These are phyloP conservation scores for Crithidia expoeki DNA, from an alignment of 208 protist species.

Conservation along the genomic window DNA sequence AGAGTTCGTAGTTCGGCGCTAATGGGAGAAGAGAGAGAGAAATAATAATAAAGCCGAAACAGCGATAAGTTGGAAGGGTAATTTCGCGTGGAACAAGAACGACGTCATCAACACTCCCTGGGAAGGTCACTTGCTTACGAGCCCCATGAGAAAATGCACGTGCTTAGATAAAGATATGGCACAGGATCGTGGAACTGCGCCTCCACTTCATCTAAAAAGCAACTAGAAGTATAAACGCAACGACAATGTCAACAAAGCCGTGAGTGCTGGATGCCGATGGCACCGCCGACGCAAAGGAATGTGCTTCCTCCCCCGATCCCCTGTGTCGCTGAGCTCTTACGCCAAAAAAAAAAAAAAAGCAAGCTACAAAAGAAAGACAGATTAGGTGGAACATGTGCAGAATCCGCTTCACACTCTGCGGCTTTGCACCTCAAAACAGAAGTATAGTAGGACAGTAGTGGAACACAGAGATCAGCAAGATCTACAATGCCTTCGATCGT, in stretches of 20 bases:
- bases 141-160: not conserved
- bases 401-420: not conserved
- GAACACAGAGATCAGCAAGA: too few species aligned
- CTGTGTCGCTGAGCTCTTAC: not conserved
- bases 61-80: not conserved
- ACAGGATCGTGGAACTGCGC: conserved; percentile 14
- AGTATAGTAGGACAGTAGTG: too few species aligned
- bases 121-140: not conserved
- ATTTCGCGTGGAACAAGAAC: not conserved
- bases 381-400: not conserved
- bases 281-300: not conserved
- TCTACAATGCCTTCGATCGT: too few species aligned
- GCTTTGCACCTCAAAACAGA: not conserved
- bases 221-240: not conserved
- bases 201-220: not conserved
- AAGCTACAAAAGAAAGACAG: not conserved
- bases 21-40: conserved; percentile 9
- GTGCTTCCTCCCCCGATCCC: not conserved
- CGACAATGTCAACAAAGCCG: not conserved
- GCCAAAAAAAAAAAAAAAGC: not conserved
- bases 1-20: not conserved
- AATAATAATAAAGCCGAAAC: conserved; percentile 4
- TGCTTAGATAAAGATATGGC: not conserved
- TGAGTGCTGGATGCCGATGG: not conserved
- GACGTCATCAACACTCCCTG: not conserved